Conservation (phyloP, 768 basidiomycete species). For the Amanita exitialis region DNA sequence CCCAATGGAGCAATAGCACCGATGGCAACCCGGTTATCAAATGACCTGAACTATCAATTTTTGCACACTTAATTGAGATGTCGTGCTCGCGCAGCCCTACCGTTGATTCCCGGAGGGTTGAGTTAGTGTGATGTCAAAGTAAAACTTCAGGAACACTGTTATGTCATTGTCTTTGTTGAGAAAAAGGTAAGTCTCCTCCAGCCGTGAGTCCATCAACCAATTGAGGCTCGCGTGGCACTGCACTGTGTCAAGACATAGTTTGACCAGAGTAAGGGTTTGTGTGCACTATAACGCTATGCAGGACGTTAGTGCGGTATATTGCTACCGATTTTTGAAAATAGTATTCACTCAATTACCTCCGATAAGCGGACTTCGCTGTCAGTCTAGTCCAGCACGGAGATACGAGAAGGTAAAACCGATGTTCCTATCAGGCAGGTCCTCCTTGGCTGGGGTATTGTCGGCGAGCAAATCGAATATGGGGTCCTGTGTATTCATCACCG, state of each 20-base stretch:
- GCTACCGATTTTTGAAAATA: neutral
- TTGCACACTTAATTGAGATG: neutral
- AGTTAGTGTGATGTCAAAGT: neutral
- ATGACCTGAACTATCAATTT: neutral
- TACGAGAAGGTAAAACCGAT: neutral
- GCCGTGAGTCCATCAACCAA: neutral
- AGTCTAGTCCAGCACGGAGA: neutral
- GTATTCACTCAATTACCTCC: too few relatives aligned
- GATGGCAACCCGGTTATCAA: neutral
- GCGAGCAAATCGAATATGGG: too few relatives aligned
- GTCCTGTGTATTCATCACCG: too few relatives aligned
- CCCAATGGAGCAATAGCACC: neutral
- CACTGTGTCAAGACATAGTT: neutral
- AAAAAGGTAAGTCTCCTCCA: neutral
- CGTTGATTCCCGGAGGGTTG: neutral
- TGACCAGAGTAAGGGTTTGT: too few relatives aligned
- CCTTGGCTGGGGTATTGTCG: too few relatives aligned
- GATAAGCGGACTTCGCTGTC: neutral
- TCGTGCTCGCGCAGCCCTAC: neutral
- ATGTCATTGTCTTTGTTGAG: slow-evolving; percentile 1
- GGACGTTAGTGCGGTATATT: too few relatives aligned
- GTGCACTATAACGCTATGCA: too few relatives aligned
- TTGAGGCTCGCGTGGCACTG: neutral
- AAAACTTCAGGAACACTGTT: neutral
- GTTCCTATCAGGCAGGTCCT: neutral